phyloP scores from a whole-genome alignment of 2,329 filamentous ascomycete species.

The Calonectria montana region DNA sequence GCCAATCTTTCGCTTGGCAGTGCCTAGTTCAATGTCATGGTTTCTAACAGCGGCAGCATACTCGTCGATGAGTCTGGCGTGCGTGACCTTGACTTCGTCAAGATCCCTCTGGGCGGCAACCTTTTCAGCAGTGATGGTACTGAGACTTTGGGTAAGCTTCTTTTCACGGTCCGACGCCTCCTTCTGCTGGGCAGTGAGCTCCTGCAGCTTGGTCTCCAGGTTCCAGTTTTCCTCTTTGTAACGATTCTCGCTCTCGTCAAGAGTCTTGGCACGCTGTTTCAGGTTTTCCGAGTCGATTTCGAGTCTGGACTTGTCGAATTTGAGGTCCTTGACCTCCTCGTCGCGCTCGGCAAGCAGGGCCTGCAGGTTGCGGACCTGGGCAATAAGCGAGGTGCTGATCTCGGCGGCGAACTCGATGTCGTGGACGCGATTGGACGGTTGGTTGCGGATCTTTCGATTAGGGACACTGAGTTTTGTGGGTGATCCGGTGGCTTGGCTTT shows the following conservation, averaged over 20 bases:
- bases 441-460: conserved; percentile 89
- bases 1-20: conserved; percentile 82
- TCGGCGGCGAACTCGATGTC: conserved; percentile 99
- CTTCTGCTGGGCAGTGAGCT: conserved; percentile 78
- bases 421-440: conserved; percentile 87
- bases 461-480: conserved; percentile 91
- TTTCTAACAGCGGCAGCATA: conserved; percentile 81
- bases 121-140: conserved; percentile 79
- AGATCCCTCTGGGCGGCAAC: conserved; percentile 83
- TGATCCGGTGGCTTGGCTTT: conserved; percentile 84
- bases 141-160: conserved; percentile 80
- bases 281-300: conserved; percentile 86
- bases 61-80: conserved; percentile 85
- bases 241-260: conserved; percentile 94
- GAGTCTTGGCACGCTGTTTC: conserved; percentile 80
- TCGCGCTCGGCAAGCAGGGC: conserved; percentile 87
- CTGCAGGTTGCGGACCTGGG: conserved; percentile 94
- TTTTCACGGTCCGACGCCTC: conserved; percentile 86
- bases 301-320: conserved; percentile 79
- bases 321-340: conserved; percentile 81
- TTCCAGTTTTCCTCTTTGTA: conserved; percentile 99
- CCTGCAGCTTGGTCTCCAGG: conserved; percentile 91
- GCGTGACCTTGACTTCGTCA: conserved; percentile 85
- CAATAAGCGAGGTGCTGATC: conserved; percentile 92
- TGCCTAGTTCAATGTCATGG: conserved; percentile 89